Evolutionary conservation across 768 basidiomycete species (phyloP).

Genomic region (Terana coerulea): DNA sequence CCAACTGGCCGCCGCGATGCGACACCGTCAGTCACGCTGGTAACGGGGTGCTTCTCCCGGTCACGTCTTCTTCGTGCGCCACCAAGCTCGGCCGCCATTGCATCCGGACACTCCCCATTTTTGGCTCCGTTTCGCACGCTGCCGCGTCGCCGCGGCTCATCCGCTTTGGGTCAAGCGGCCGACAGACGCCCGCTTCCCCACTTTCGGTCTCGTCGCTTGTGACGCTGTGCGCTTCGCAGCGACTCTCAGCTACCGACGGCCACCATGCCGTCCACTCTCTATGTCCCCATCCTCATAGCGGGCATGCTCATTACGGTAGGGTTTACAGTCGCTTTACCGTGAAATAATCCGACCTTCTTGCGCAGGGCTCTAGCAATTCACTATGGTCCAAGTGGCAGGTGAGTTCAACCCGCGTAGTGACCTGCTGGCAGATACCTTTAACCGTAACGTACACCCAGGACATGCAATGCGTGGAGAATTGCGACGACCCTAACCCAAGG

Average conservation of each 20-base stretch:
- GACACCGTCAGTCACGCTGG: not conserved
- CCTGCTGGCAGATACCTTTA: not conserved
- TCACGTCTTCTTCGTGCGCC: slow-evolving; percentile 4
- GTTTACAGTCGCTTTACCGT: slow-evolving; percentile 17
- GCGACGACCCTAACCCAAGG: slow-evolving; percentile 56
- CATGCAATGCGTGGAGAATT: slow-evolving; percentile 99
- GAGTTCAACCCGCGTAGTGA: slow-evolving; percentile 17
- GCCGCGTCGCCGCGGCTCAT: not conserved
- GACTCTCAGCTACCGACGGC: slow-evolving; percentile 2
- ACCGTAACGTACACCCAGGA: slow-evolving; percentile 46
- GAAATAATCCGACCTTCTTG: slow-evolving; percentile 4
- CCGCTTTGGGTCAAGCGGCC: not conserved
- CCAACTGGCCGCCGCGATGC: not conserved
- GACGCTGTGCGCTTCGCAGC: not conserved
- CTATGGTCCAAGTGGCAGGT: slow-evolving; percentile 85
- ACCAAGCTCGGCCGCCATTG: slow-evolving; percentile 7
- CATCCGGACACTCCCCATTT: slow-evolving; percentile 1
- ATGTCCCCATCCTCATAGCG: slow-evolving; percentile 74
- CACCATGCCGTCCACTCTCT: slow-evolving; percentile 63
- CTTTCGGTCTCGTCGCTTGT: slow-evolving; percentile 1
- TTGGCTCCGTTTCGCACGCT: slow-evolving; percentile 1
- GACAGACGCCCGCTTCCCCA: slow-evolving; percentile 8
- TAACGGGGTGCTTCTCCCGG: slow-evolving; percentile 3
- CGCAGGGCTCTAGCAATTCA: slow-evolving; percentile 74
- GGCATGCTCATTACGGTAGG: slow-evolving; percentile 92